Percentiles rank a stretch among this genome's conserved stretches.
phyloP scores from a whole-genome alignment of 306 rosid genomes.

The Quercus wislizeni region DNA sequence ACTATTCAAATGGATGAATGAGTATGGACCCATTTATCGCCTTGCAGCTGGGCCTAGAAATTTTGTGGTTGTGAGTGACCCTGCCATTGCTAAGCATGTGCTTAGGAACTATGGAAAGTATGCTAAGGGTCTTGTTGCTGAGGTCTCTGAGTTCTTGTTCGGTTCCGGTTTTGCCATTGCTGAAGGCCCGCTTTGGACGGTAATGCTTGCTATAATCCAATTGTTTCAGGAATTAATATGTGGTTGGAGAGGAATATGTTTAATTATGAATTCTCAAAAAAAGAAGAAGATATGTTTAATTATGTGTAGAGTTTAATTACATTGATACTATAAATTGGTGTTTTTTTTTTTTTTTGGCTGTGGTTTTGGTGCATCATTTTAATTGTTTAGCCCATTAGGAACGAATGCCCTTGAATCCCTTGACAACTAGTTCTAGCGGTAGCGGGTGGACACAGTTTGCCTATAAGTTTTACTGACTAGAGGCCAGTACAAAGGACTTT shows the following conservation, averaged over 20 bases:
- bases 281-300: too few relatives aligned
- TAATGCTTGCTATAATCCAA: slow-evolving; percentile 24
- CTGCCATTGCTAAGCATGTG: slow-evolving; percentile 85
- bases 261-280: too few relatives aligned
- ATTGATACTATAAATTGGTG: not conserved
- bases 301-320: not conserved
- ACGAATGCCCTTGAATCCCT: too few relatives aligned
- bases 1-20: slow-evolving; percentile 83
- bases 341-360: not conserved
- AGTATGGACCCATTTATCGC: slow-evolving; percentile 77
- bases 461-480: too few relatives aligned
- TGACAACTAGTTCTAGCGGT: too few relatives aligned
- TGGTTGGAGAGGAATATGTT: too few relatives aligned
- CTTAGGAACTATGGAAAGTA: slow-evolving; percentile 76
- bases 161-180: slow-evolving; percentile 95
- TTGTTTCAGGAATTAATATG: not conserved
- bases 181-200: slow-evolving; percentile 97
- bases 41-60: slow-evolving; percentile 91
- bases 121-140: slow-evolving; percentile 78
- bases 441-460: too few relatives aligned
- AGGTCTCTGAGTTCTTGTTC: slow-evolving; percentile 83
- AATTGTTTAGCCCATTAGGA: not conserved
- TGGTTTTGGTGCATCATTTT: not conserved
- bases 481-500: too few relatives aligned
- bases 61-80: slow-evolving; percentile 92